Base-by-base conservation (phyloP, 2,329 filamentous ascomycete genomes). In the Zasmidium cellare region DNA sequence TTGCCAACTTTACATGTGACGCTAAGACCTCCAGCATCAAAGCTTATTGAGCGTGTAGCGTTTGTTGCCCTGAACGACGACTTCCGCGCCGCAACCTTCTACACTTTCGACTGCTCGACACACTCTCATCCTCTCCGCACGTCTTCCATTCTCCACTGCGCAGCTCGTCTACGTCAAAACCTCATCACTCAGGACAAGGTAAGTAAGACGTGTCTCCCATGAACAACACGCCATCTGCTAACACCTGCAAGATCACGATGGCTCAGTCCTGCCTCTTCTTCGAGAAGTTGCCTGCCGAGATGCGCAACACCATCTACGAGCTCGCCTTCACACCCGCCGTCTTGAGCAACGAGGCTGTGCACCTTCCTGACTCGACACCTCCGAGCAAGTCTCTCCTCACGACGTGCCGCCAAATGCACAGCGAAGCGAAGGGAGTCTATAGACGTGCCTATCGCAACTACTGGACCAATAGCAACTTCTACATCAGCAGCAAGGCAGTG, bases 241-340 rank as follows among this genome's bases (percentile, higher is more conserved):
- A 41, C 11, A 28, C 11, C 6, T 11, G 25, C 5, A 5, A 28
- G 25, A 28, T 5, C 25, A 11, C 25, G 35, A 41, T 41, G 35
- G 5, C 35, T 9, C 6, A 18, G 16, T 3, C 35, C 12, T 41
- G 35, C 35, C 16, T 41, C 7, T 41, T 41, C 35, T 18, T 41
- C 16, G 35, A 41, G 7, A 41, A 41, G 35, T 5, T 41, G 16
- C 51, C 51, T 18, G 51, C 51, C 19, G 51, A 53, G 35, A 41
- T 56, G 3, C 28, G 47, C 19, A 56, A 51, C 48, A 11, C 14
- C 31, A 51, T 56, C 46, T 56, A 56, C 47, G 31, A 51, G 7
- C 41, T 46, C 9, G 31, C 35, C 14, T 44, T 56, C 38, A 18
- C 11, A 14, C 3, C 35, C 11, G 22, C 53, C 14, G 16, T 23